Evolutionary conservation across 2,329 filamentous ascomycete species (phyloP).

Genomic region (Tolypocladium nubicola): DNA sequence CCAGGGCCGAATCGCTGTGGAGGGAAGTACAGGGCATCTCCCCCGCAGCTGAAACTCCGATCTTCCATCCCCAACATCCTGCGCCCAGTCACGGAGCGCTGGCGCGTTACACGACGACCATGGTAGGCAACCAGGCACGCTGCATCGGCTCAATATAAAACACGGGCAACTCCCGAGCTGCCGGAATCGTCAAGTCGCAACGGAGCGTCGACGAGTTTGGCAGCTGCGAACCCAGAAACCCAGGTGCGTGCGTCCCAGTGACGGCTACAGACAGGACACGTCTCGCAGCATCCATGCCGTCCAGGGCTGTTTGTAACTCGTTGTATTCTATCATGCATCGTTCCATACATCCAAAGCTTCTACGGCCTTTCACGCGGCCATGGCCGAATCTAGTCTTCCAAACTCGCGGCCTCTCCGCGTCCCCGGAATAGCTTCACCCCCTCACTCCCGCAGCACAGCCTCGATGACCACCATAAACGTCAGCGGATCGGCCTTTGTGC

Average conservation of each 20-base stretch:
- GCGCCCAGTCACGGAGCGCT: too few relatives aligned
- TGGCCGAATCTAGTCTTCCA: neutral
- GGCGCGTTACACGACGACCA: neutral
- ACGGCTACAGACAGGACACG: neutral
- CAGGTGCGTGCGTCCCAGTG: neutral
- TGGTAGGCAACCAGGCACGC: neutral
- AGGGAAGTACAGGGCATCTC: too few relatives aligned
- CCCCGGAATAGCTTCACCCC: neutral
- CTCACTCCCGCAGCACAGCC: slow-evolving; percentile 21
- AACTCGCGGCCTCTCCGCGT: neutral
- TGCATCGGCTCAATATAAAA: neutral
- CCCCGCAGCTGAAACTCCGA: too few relatives aligned
- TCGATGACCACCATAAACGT: slow-evolving; percentile 26
- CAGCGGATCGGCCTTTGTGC: slow-evolving; percentile 22
- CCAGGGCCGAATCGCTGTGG: too few relatives aligned
- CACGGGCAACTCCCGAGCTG: neutral
- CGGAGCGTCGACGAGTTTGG: neutral
- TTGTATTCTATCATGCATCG: neutral
- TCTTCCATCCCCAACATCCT: too few relatives aligned
- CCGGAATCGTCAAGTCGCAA: neutral
- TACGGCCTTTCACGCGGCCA: neutral
- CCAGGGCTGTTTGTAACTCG: neutral
- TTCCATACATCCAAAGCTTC: neutral
- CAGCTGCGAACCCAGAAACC: neutral
- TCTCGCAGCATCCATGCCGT: neutral